Evolutionary conservation across 2,329 filamentous ascomycete species (phyloP).

Genomic region (Stachybotrys chartarum): DNA sequence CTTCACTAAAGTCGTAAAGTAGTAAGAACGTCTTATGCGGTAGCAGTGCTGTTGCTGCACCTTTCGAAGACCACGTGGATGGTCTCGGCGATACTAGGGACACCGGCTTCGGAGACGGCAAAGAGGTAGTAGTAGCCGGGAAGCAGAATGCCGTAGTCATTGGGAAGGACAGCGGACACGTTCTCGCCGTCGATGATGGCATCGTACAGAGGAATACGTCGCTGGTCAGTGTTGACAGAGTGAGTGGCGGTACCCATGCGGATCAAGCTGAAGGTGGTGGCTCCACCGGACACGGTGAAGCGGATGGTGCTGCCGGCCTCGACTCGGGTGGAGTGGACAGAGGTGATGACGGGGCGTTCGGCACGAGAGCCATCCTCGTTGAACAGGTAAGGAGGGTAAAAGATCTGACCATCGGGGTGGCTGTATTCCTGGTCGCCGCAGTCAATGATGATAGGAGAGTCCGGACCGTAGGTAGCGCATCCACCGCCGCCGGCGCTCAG

Average conservation of each 20-base stretch:
- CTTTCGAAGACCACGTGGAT: constrained; percentile 19
- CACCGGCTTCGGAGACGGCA: constrained; percentile 33
- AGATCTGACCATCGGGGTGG: constrained; percentile 49
- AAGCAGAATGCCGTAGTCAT: constrained; percentile 39
- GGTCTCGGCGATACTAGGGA: constrained; percentile 37
- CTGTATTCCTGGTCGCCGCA: constrained; percentile 15
- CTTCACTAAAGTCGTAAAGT: no score
- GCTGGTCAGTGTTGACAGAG: constrained; percentile 51
- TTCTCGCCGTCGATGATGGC: constrained; percentile 12
- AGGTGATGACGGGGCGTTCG: constrained; percentile 32
- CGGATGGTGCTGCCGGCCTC: constrained; percentile 12
- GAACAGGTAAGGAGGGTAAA: constrained; percentile 48
- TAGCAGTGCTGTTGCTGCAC: no score
- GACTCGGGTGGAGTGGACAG: constrained; percentile 10
- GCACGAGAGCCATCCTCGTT: constrained; percentile 31
- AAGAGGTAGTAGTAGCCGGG: constrained; percentile 51
- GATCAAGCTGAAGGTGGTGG: constrained; percentile 32
- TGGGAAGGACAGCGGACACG: constrained; percentile 34
- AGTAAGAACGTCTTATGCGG: no score
- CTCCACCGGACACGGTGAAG: constrained; percentile 13
- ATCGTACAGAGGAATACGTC: constrained; percentile 38
- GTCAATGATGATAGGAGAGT: neutral
- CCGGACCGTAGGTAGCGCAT: constrained; percentile 30
- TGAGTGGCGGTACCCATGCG: constrained; percentile 45
- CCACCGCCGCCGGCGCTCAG: constrained; percentile 42